Conservation (phyloP, 2,329 filamentous ascomycete genomes). For the Fusarium brevicatenulatum region DNA sequence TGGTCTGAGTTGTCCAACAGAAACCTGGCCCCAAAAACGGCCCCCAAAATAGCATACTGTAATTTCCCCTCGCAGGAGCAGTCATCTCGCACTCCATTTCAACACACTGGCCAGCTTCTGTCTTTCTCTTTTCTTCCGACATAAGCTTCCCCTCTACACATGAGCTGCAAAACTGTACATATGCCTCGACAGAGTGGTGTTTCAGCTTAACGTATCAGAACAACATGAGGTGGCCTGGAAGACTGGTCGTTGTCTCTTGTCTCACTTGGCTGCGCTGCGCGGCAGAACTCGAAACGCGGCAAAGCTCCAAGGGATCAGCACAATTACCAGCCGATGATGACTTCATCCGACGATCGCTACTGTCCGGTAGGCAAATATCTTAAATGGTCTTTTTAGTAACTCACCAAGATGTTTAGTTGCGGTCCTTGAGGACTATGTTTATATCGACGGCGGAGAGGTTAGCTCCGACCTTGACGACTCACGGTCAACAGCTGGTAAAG, state of each 20-base stretch:
- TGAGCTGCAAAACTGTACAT: background rate
- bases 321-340: background rate
- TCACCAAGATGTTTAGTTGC: background rate
- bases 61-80: background rate
- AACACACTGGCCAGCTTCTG: no score
- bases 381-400: rapidly evolving
- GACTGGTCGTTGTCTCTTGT: background rate
- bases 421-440: background rate
- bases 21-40: background rate
- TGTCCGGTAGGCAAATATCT: background rate
- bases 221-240: background rate
- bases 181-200: no score
- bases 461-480: background rate
- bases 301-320: background rate
- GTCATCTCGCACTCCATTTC: no score
- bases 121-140: rapidly evolving
- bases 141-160: rapidly evolving
- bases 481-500: background rate
- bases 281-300: background rate
- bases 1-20: background rate
- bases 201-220: rapidly evolving
- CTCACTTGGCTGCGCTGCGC: rapidly evolving
- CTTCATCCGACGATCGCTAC: background rate
- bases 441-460: background rate
- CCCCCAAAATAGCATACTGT: background rate